Percentiles rank a stretch among this genome's conserved stretches.
These are phyloP conservation scores for Salinomyces thailandicus DNA, from an alignment of 2,329 filamentous ascomycete genomes.

Conservation along the genomic window DNA sequence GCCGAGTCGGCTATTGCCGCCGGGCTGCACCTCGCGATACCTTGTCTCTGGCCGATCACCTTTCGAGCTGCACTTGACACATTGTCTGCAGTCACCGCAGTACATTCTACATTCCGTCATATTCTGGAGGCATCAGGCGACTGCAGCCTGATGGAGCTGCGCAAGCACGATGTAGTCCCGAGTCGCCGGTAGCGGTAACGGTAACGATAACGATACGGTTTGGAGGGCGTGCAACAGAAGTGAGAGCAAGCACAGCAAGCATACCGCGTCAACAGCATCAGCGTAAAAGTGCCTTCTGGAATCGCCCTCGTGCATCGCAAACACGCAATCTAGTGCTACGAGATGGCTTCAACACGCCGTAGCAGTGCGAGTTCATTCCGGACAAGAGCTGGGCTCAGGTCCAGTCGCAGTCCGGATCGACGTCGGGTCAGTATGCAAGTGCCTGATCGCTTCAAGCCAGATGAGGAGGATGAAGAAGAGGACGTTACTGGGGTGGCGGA, in stretches of 20 bases:
- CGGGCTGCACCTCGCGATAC: neutral
- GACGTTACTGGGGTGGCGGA: conserved; percentile 51
- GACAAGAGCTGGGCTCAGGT: neutral
- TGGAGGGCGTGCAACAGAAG: neutral
- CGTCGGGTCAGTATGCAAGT: conserved; percentile 10
- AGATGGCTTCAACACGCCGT: neutral
- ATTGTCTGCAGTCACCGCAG: neutral
- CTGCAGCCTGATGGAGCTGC: neutral
- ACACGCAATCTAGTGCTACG: too few relatives aligned
- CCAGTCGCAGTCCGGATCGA: neutral
- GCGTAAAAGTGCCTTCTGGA: neutral
- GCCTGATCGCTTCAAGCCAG: conserved; percentile 14
- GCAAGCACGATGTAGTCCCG: neutral
- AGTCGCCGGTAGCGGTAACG: neutral
- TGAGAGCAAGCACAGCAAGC: neutral
- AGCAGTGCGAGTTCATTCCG: neutral
- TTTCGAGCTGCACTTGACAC: neutral
- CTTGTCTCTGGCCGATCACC: neutral
- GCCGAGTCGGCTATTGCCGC: too few relatives aligned
- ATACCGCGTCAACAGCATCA: neutral
- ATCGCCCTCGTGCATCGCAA: neutral
- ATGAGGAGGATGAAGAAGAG: conserved; percentile 26
- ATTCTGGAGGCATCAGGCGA: neutral
- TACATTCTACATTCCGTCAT: neutral
- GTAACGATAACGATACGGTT: too few relatives aligned